Conservation (phyloP, 2,329 filamentous ascomycete genomes). For the Pyricularia pennisetigena region DNA sequence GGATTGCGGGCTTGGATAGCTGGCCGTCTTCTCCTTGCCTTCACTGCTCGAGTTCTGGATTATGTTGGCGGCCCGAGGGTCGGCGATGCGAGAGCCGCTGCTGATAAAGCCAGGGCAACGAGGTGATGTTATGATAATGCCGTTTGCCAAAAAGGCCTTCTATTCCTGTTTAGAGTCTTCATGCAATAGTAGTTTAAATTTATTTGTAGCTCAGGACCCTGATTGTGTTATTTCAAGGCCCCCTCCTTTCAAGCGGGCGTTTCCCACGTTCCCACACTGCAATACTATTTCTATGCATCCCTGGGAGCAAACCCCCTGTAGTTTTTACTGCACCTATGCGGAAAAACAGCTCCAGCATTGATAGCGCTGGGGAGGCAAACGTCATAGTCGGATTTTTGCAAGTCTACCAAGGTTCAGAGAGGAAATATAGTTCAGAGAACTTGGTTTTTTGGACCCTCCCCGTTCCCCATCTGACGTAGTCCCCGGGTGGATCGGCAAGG, state of each 20-base stretch:
- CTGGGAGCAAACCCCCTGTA: neutral
- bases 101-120: neutral
- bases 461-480: constrained; percentile 1
- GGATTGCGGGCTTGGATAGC: neutral
- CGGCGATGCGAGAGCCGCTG: too few species aligned
- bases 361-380: neutral
- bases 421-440: neutral
- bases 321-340: too few species aligned
- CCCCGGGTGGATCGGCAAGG: neutral
- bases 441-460: neutral
- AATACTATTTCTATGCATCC: neutral
- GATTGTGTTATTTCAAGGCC: neutral
- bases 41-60: neutral
- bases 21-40: neutral
- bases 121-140: neutral
- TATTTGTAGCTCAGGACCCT: neutral
- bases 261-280: neutral
- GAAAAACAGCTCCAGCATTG: too few species aligned
- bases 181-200: neutral
- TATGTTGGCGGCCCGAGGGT: neutral
- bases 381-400: neutral
- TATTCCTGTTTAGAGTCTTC: neutral
- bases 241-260: neutral
- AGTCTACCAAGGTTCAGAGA: neutral
- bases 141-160: neutral